phyloP scores from a whole-genome alignment of 2,329 filamentous ascomycete genomes.

The Microsporum canis region DNA sequence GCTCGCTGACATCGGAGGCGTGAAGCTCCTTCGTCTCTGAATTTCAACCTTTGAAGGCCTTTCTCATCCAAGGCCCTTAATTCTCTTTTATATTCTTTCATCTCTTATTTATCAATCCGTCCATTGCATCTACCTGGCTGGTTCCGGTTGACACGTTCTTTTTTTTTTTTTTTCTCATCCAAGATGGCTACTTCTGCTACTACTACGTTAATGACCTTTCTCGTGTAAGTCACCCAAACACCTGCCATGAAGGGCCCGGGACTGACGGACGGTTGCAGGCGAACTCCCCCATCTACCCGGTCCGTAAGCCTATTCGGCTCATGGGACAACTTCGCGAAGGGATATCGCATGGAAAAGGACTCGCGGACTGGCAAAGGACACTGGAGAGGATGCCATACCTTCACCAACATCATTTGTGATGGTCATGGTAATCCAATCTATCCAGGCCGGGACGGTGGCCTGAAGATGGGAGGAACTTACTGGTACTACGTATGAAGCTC shows the following conservation, averaged over 20 bases:
- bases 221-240: constrained; percentile 18
- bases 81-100: neutral
- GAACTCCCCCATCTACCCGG: constrained; percentile 30
- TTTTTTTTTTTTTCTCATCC: neutral
- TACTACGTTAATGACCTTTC: constrained; percentile 22
- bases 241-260: constrained; percentile 11
- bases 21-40: neutral
- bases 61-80: neutral
- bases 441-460: constrained; percentile 58
- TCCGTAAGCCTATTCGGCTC: constrained; percentile 77
- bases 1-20: neutral
- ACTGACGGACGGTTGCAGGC: constrained; percentile 16
- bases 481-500: constrained; percentile 74
- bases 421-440: constrained; percentile 46
- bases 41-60: neutral
- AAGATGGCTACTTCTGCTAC: constrained; percentile 19
- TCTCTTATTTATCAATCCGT: neutral
- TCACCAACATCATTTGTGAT: constrained; percentile 75
- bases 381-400: constrained; percentile 81
- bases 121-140: neutral
- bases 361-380: constrained; percentile 58
- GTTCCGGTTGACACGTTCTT: neutral
- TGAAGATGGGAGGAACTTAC: constrained; percentile 87
- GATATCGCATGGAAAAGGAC: constrained; percentile 74
- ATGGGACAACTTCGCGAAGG: constrained; percentile 83